These are phyloP conservation scores for Candida loeiensis DNA, from an alignment of 805 yeast genomes.

Conservation along the genomic window DNA sequence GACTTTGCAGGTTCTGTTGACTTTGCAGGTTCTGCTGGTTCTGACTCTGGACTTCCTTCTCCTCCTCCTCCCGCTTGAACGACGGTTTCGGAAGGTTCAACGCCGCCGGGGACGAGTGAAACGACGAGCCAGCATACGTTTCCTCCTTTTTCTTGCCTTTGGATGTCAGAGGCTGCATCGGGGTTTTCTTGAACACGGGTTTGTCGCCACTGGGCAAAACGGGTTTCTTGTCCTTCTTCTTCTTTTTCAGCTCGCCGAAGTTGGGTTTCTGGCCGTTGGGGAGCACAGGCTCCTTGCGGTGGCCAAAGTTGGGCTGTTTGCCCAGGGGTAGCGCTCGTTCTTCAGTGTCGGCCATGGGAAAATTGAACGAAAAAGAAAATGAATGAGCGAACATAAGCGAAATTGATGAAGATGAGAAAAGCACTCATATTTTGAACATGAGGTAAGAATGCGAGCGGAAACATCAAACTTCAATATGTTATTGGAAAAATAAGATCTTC, in stretches of 20 bases:
- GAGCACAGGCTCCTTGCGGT: slow-evolving; percentile 13
- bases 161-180: background rate
- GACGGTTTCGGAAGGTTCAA: slow-evolving; percentile 55
- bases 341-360: slow-evolving; percentile 4
- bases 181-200: slow-evolving; percentile 21
- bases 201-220: slow-evolving; percentile 29
- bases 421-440: too few relatives aligned
- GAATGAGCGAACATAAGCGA: too few relatives aligned
- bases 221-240: slow-evolving; percentile 11
- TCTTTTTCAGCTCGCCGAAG: slow-evolving; percentile 15
- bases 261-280: slow-evolving; percentile 30
- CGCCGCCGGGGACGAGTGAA: slow-evolving; percentile 55
- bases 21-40: background rate
- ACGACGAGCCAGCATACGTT: slow-evolving; percentile 55
- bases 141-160: slow-evolving; percentile 19
- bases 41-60: background rate
- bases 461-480: too few relatives aligned
- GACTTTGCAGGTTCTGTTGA: background rate
- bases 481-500: too few relatives aligned
- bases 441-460: too few relatives aligned
- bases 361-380: background rate
- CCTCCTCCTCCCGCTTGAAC: slow-evolving; percentile 31
- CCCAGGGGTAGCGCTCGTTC: slow-evolving; percentile 26
- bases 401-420: too few relatives aligned
- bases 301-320: slow-evolving; percentile 24